Evolutionary conservation across 306 rosid genomes (phyloP).

Genomic region (Fragaria iinumae): DNA sequence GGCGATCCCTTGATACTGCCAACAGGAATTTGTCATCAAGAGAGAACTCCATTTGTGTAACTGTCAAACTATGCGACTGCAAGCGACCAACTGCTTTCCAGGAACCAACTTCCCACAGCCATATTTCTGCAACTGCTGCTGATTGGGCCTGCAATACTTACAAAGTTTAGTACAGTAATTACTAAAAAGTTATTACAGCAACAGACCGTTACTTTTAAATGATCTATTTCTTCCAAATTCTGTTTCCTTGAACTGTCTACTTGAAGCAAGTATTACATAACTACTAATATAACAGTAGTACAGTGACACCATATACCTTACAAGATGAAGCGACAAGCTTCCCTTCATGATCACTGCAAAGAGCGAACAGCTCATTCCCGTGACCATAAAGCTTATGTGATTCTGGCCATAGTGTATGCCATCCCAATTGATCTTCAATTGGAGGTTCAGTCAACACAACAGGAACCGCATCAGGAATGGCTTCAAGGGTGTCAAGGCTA

Average conservation of each 20-base stretch:
- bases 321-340: slow-evolving; percentile 92
- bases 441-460: slow-evolving; percentile 82
- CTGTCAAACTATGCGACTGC: slow-evolving; percentile 88
- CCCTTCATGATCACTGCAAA: slow-evolving; percentile 84
- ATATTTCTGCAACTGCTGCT: slow-evolving; percentile 72
- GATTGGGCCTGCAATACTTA: slow-evolving; percentile 73
- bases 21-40: slow-evolving; percentile 69
- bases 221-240: background rate
- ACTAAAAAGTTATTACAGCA: background rate
- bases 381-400: slow-evolving; percentile 97
- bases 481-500: slow-evolving; percentile 73
- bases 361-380: slow-evolving; percentile 86
- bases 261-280: background rate
- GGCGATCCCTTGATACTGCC: slow-evolving; percentile 95
- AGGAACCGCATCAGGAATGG: slow-evolving; percentile 90
- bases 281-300: slow-evolving; percentile 5
- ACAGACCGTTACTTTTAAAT: background rate
- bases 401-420: slow-evolving; percentile 99
- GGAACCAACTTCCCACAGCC: slow-evolving; percentile 96
- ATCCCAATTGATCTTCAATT: slow-evolving; percentile 92
- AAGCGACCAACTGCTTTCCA: slow-evolving; percentile 85
- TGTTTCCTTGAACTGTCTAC: background rate
- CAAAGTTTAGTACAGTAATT: background rate
- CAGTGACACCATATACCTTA: slow-evolving; percentile 57
- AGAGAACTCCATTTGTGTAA: slow-evolving; percentile 89